phyloP scores from a whole-genome alignment of 2,329 filamentous ascomycete species.

The Colletotrichum lini region DNA sequence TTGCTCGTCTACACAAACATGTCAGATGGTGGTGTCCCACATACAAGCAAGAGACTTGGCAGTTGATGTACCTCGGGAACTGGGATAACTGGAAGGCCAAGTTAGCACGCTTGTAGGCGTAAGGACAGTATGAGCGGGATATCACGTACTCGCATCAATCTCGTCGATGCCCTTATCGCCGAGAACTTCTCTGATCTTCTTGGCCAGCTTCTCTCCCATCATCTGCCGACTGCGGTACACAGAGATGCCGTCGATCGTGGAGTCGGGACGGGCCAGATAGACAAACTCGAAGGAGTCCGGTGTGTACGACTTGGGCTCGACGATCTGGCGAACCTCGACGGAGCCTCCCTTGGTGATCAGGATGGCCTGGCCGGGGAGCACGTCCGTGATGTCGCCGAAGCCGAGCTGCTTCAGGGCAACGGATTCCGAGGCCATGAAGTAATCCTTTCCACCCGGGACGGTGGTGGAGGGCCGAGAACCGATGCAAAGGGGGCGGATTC shows the following conservation, averaged over 20 bases:
- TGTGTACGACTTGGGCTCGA: conserved; percentile 76
- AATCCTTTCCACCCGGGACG: conserved; percentile 77
- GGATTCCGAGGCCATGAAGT: conserved; percentile 93
- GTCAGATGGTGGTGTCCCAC: too few species aligned
- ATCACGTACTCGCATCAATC: conserved; percentile 70
- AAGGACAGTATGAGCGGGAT: too few species aligned
- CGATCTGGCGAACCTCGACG: conserved; percentile 83
- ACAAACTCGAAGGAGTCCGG: conserved; percentile 85
- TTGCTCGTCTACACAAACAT: conserved; percentile 72
- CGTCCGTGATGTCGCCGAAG: conserved; percentile 82
- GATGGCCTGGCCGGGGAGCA: conserved; percentile 87
- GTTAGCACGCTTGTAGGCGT: too few species aligned
- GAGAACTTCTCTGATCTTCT: conserved; percentile 77
- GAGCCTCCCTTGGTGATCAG: conserved; percentile 84
- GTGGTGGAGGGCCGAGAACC: conserved; percentile 80
- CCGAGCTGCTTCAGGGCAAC: conserved; percentile 87
- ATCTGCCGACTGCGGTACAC: conserved; percentile 87
- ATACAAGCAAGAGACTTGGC: too few species aligned
- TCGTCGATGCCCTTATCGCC: conserved; percentile 78
- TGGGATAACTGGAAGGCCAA: too few species aligned
- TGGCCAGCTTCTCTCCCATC: conserved; percentile 87
- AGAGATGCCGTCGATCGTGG: conserved; percentile 88
- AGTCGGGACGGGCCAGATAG: conserved; percentile 89
- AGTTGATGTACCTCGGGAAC: too few species aligned
- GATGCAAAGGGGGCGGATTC: conserved; percentile 61